Evolutionary conservation across 352 stramenopile genomes (phyloP).

Genomic region (Phytophthora sp.): DNA sequence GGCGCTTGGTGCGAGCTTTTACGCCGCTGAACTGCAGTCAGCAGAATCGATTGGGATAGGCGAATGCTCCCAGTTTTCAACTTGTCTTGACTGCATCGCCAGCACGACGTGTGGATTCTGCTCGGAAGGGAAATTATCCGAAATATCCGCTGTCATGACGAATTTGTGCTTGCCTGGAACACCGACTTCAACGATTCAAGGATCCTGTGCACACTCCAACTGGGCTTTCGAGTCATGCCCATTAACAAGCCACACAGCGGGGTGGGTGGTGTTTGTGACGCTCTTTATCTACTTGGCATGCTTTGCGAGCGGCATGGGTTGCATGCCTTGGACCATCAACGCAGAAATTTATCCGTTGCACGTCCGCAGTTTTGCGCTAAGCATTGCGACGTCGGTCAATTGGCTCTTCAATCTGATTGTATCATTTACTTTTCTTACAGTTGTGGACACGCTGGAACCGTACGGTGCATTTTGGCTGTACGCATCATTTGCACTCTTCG

Average conservation of each 20-base stretch:
- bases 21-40: constrained; percentile 35
- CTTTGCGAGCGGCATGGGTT: constrained; percentile 86
- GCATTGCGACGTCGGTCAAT: constrained; percentile 91
- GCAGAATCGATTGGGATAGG: constrained; percentile 27
- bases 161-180: constrained; percentile 45
- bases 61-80: constrained; percentile 47
- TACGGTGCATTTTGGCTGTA: constrained; percentile 94
- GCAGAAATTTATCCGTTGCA: constrained; percentile 94
- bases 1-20: constrained; percentile 38
- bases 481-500: constrained; percentile 70
- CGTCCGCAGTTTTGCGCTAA: constrained; percentile 89
- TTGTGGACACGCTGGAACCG: constrained; percentile 68
- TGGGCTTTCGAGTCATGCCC: constrained; percentile 68
- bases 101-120: constrained; percentile 59
- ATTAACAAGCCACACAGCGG: constrained; percentile 40
- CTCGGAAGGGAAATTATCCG: constrained; percentile 18
- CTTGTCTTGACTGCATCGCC: constrained; percentile 76
- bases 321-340: constrained; percentile 96
- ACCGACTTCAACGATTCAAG: constrained; percentile 9
- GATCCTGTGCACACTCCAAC: constrained; percentile 29
- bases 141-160: neutral
- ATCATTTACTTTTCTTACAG: constrained; percentile 93
- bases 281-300: constrained; percentile 82
- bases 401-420: constrained; percentile 94
- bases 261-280: constrained; percentile 63